Conservation (phyloP, 1,139 yeast species). For the Tardiomyces blankii region DNA sequence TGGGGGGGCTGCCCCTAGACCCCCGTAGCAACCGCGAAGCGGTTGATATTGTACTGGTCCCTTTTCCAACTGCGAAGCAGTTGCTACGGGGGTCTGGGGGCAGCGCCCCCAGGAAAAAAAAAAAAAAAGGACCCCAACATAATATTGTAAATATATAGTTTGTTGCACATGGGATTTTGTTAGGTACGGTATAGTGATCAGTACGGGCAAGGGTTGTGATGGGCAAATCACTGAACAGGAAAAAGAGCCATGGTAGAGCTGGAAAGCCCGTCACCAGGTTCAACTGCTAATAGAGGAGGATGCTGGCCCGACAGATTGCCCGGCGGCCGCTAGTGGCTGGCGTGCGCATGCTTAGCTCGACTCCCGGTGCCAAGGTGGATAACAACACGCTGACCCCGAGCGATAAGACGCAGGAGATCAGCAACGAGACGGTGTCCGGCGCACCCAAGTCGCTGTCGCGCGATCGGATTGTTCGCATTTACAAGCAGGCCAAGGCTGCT, state of each 20-base stretch:
- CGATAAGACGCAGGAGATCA: not conserved
- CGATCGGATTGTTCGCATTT: slow-evolving; percentile 65
- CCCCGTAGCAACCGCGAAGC: too few species aligned
- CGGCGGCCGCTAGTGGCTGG: not conserved
- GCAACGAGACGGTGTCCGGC: slow-evolving; percentile 35
- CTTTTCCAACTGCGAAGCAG: too few species aligned
- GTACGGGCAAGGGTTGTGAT: not conserved
- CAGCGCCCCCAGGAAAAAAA: too few species aligned
- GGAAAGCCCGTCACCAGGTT: too few species aligned
- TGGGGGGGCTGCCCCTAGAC: too few species aligned
- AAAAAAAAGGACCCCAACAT: too few species aligned
- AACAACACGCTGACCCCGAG: not conserved
- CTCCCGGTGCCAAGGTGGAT: not conserved
- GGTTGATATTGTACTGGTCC: too few species aligned
- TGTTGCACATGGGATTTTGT: too few species aligned
- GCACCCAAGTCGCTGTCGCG: slow-evolving; percentile 61
- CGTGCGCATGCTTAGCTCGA: not conserved
- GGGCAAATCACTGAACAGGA: not conserved
- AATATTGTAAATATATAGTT: too few species aligned
- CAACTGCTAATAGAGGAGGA: not conserved
- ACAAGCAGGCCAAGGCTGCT: slow-evolving; percentile 67
- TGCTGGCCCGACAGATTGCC: not conserved
- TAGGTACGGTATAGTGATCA: too few species aligned
- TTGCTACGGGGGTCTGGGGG: too few species aligned
- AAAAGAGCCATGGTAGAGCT: too few species aligned